A percentile compares a stretch with the other conserved stretches of the same genome.
These are phyloP conservation scores for Tolypocladium paradoxum DNA, from an alignment of 2,329 filamentous ascomycete species.

Conservation along the genomic window DNA sequence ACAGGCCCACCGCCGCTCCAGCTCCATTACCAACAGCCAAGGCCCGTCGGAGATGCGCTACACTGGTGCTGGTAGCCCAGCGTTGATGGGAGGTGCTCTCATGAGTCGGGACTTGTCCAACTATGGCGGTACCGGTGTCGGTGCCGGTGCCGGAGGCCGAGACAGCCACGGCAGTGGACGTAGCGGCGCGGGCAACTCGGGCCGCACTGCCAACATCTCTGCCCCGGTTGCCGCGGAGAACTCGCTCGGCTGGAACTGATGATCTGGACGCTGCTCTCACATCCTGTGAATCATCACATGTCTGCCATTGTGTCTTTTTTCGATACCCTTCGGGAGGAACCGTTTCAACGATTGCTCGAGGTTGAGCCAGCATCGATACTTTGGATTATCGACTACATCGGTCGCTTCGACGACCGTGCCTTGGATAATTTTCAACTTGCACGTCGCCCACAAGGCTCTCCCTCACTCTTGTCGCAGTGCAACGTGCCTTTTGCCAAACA, in stretches of 20 bases:
- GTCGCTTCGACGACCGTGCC: not conserved
- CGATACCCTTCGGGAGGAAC: slow-evolving; percentile 23
- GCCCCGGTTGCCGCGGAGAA: slow-evolving; percentile 89
- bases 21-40: slow-evolving; percentile 51
- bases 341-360: slow-evolving; percentile 1
- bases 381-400: not conserved
- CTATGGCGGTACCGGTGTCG: slow-evolving; percentile 34
- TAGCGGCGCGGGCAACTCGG: slow-evolving; percentile 41
- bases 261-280: slow-evolving; percentile 3
- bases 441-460: not conserved
- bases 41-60: slow-evolving; percentile 43
- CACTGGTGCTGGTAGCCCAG: slow-evolving; percentile 36
- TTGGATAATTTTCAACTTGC: not conserved
- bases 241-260: slow-evolving; percentile 85
- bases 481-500: not conserved
- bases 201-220: slow-evolving; percentile 60
- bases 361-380: not conserved
- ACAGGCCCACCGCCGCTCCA: slow-evolving; percentile 64
- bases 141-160: slow-evolving; percentile 27
- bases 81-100: slow-evolving; percentile 61
- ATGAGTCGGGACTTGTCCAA: slow-evolving; percentile 45
- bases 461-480: not conserved
- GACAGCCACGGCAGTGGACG: slow-evolving; percentile 59
- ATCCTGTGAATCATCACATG: slow-evolving; percentile 2
- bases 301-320: slow-evolving; percentile 13